Evolutionary conservation across 1,284 basidiomycete genomes (phyloP).

Genomic region (Malassezia arunalokei): DNA sequence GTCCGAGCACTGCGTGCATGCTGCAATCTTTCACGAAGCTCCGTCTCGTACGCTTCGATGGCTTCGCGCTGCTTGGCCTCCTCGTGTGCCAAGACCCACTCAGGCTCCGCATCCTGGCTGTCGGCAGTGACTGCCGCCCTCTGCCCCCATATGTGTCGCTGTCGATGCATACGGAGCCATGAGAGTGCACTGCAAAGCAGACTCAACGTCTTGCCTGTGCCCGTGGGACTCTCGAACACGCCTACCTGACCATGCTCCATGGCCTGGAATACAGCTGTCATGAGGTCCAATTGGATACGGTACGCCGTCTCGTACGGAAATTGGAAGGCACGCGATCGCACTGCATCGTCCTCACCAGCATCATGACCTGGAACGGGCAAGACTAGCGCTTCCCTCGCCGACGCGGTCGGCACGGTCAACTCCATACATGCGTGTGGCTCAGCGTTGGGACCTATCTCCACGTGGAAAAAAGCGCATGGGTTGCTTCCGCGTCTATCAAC

Average conservation of each 20-base stretch:
- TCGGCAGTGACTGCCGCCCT: background rate
- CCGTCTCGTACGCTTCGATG: conserved; percentile 34
- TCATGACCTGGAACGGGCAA: background rate
- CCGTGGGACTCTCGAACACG: conserved; percentile 53
- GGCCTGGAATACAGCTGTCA: conserved; percentile 70
- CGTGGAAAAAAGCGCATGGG: too few species aligned
- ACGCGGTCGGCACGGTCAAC: background rate
- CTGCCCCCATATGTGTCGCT: conserved; percentile 18
- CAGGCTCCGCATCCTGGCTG: conserved; percentile 35
- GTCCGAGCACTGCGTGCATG: background rate
- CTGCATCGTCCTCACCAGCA: background rate
- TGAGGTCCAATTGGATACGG: conserved; percentile 72
- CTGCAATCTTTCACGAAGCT: conserved; percentile 27
- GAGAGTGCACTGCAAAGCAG: conserved; percentile 47
- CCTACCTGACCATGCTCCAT: conserved; percentile 65
- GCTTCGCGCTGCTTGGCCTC: conserved; percentile 33
- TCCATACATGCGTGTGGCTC: background rate
- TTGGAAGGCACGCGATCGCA: conserved; percentile 17
- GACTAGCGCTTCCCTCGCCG: background rate
- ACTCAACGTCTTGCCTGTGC: conserved; percentile 49
- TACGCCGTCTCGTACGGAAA: conserved; percentile 55
- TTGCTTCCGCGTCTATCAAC: too few species aligned
- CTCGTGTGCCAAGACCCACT: conserved; percentile 48
- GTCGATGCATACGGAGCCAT: conserved; percentile 40
- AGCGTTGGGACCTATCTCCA: too few species aligned